phyloP scores from a whole-genome alignment of 2,329 filamentous ascomycete genomes.

The Camptophora hylomeconis region DNA sequence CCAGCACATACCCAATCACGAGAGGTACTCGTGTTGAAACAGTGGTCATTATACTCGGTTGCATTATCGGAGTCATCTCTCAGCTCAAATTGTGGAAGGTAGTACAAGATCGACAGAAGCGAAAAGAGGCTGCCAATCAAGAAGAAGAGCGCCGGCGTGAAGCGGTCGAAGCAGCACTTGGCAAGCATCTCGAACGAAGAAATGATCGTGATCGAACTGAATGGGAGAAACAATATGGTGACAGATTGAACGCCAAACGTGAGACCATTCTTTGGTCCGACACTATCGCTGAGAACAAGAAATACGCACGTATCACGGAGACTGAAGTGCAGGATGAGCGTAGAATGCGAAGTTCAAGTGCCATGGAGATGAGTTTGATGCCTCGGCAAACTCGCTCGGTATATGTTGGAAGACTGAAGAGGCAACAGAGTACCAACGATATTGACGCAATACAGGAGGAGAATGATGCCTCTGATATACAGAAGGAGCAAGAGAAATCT shows the following conservation, averaged over 20 bases:
- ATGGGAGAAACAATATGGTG: conserved; percentile 70
- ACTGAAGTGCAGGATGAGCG: no score
- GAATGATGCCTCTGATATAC: no score
- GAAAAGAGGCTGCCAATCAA: conserved; percentile 32
- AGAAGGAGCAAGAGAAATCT: no score
- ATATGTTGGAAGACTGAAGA: no score
- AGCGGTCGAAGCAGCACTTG: conserved; percentile 56
- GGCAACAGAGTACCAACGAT: no score
- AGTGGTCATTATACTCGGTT: conserved; percentile 62
- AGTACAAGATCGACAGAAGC: conserved; percentile 42
- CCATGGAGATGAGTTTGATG: no score
- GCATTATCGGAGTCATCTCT: conserved; percentile 62
- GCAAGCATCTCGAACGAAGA: conserved; percentile 41
- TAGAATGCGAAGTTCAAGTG: no score
- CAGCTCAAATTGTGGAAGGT: conserved; percentile 80
- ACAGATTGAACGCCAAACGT: conserved; percentile 33
- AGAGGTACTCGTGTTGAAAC: conserved; percentile 77
- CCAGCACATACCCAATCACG: conserved; percentile 70
- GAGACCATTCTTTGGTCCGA: conserved; percentile 40
- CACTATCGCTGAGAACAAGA: conserved; percentile 22
- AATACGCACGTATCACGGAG: conserved; percentile 18
- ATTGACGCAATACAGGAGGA: no score
- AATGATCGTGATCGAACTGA: conserved; percentile 33
- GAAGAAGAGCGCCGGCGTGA: conserved; percentile 43
- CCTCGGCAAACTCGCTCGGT: no score